Evolutionary conservation across 1,284 basidiomycete species (phyloP).

Genomic region (Neolentinus lepideus): DNA sequence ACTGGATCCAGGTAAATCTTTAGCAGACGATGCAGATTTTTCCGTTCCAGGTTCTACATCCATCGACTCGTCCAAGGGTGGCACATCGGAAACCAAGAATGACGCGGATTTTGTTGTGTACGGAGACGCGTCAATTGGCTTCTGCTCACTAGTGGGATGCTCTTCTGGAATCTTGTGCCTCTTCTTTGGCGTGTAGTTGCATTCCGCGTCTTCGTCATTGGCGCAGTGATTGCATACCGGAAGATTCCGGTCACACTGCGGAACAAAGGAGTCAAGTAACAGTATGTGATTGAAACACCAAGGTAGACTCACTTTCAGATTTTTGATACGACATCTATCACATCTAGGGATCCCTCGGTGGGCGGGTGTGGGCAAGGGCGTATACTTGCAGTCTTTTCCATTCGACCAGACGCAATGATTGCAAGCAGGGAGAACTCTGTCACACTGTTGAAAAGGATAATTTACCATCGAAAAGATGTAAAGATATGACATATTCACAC

Average conservation of each 20-base stretch:
- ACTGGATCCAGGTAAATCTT: not conserved
- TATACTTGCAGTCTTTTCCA: conserved; percentile 60
- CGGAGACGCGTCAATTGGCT: conserved; percentile 24
- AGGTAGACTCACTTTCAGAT: conserved; percentile 47
- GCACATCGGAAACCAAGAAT: conserved; percentile 38
- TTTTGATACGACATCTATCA: conserved; percentile 56
- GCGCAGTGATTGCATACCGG: conserved; percentile 62
- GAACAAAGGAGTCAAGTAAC: conserved; percentile 6
- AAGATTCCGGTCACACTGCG: conserved; percentile 59
- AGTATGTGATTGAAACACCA: not conserved
- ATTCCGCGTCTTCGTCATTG: conserved; percentile 42
- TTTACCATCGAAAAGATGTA: conserved; percentile 14
- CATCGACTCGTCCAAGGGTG: conserved; percentile 10
- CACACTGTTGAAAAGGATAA: conserved; percentile 39
- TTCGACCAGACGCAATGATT: conserved; percentile 64
- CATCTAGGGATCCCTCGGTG: conserved; percentile 69
- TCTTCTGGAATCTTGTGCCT: conserved; percentile 48
- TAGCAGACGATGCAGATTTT: not conserved
- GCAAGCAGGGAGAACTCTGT: conserved; percentile 62
- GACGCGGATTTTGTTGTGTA: conserved; percentile 44
- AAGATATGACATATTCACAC: not conserved
- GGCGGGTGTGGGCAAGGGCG: conserved; percentile 63
- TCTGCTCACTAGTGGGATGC: conserved; percentile 29
- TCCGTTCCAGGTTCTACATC: not conserved
- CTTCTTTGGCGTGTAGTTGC: conserved; percentile 65